Base-by-base conservation (phyloP, 352 stramenopile genomes). In the Phytophthora hybrid region DNA sequence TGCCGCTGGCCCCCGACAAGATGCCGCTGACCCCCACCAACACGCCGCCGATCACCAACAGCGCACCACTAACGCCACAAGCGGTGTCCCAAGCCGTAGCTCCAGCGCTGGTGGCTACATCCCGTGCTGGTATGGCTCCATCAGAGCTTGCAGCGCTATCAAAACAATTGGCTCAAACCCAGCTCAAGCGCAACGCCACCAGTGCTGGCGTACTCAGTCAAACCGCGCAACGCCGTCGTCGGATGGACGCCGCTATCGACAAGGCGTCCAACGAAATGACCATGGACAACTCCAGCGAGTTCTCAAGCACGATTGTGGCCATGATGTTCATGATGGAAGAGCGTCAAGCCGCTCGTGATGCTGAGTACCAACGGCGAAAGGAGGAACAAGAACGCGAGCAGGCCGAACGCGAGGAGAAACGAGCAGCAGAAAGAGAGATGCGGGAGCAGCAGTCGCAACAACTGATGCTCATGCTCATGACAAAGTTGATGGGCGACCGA, bases 281-380 rank as follows among this genome's bases (percentile, higher is more conserved):
- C 18, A 51, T 21, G 41, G 41, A 51, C 41, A 51, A 51, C 41
- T 51, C 41, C 41, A 51, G 41, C 41, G 41, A 51, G 41, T 51
- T 51, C 41, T 51, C 41, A 21, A 51, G 41, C 16, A 21, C 18
- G 41, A 6, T 51, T 10, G 41, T 51, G 41, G 41, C 2, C 14
- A 51, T 51, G 41, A 51, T 51, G 41, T 51, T 51, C 41, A 51
- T 51, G 41, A 21, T 51, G 41, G 16, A 51, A 51, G 41, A 51
- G 16, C 41, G 41, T 51, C 41, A 51, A 51, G 41, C 41, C 16
- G 41, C 41, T 6, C 16, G 41, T 10, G 16, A 51, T 51, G 41
- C 41, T 51, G 41, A 51, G 41, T 51, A 51, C 6, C 41, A 51
- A 19, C 16, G 41, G 13, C 41, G 3, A 21, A 51, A 51, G 41